Conservation (phyloP, 306 rosid species). For the Vigna radiata region DNA sequence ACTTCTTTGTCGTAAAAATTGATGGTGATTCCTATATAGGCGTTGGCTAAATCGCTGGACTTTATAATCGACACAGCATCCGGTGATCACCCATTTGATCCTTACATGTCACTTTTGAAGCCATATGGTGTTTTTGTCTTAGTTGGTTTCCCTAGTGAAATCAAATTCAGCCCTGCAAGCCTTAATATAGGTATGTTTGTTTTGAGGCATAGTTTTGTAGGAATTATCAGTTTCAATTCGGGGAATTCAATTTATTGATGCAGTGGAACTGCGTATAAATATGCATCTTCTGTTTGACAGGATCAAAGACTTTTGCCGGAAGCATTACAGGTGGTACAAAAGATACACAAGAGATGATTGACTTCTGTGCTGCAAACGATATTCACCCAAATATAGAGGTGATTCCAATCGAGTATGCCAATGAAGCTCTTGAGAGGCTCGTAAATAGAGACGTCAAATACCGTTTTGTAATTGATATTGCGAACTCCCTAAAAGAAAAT, state of each 20-base stretch:
- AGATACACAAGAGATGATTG: slow-evolving; percentile 75
- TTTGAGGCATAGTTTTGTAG: slow-evolving; percentile 11
- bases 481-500: slow-evolving; percentile 61
- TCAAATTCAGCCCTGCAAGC: slow-evolving; percentile 75
- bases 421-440: slow-evolving; percentile 88
- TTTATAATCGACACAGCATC: slow-evolving; percentile 83
- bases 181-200: slow-evolving; percentile 65
- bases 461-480: slow-evolving; percentile 86
- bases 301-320: slow-evolving; percentile 68
- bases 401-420: slow-evolving; percentile 78
- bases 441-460: slow-evolving; percentile 73
- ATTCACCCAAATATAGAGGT: slow-evolving; percentile 79
- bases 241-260: background rate
- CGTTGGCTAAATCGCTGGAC: slow-evolving; percentile 69
- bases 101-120: slow-evolving; percentile 78
- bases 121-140: slow-evolving; percentile 63
- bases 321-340: slow-evolving; percentile 72
- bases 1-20: slow-evolving; percentile 22
- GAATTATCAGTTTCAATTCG: background rate
- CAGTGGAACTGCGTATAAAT: background rate
- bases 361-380: slow-evolving; percentile 72
- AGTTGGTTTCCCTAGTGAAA: slow-evolving; percentile 82
- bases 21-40: slow-evolving; percentile 51
- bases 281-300: slow-evolving; percentile 52
- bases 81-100: slow-evolving; percentile 90